Conservation (phyloP, 345 rosid species). For the Dipteronia sinensis region DNA sequence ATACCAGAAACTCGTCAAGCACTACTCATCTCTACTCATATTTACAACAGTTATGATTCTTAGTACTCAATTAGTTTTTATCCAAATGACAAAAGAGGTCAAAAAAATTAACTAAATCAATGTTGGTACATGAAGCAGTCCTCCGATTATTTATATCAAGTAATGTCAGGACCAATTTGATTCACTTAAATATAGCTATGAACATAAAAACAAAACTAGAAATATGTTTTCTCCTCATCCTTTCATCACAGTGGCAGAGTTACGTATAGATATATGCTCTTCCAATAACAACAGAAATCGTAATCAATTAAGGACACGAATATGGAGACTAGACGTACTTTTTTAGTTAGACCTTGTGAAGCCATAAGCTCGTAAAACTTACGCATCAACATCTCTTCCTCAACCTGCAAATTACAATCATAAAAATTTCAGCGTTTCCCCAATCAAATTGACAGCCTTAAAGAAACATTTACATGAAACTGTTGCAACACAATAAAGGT, state of each 20-base stretch:
- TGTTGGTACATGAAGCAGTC: background rate
- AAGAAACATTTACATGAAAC: background rate
- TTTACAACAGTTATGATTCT: background rate
- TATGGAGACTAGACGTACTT: constrained; percentile 40
- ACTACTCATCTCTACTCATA: background rate
- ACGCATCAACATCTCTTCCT: constrained; percentile 79
- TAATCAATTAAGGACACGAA: background rate
- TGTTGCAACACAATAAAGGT: background rate
- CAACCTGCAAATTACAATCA: constrained; percentile 50
- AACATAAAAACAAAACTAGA: background rate
- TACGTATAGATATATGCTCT: background rate
- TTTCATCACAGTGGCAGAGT: background rate
- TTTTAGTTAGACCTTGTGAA: constrained; percentile 41
- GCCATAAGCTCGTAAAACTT: constrained; percentile 63
- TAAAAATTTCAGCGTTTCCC: background rate
- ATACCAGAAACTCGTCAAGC: background rate
- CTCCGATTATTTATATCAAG: no score
- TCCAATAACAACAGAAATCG: background rate
- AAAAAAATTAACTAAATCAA: background rate
- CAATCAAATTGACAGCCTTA: background rate
- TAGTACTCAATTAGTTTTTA: background rate
- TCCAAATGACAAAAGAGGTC: background rate
- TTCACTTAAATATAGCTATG: background rate
- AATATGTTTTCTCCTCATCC: background rate
- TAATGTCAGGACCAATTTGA: background rate